Percentiles rank a stretch among this genome's conserved stretches.
phyloP scores from a whole-genome alignment of 2,329 filamentous ascomycete genomes.

The Penicillium sp. region DNA sequence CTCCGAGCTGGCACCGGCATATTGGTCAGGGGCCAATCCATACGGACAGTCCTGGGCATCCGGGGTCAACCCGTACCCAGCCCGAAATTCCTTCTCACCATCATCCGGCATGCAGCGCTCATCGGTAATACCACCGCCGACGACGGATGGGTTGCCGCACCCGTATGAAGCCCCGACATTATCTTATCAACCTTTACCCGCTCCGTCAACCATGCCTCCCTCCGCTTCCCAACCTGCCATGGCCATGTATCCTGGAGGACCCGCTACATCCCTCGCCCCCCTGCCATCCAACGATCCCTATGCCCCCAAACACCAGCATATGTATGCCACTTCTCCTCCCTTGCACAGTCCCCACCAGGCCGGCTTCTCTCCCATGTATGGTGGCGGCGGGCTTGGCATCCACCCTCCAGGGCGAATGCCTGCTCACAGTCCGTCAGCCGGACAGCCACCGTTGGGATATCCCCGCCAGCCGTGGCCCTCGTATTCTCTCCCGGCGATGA shows the following conservation, averaged over 20 bases:
- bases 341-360: slow-evolving; percentile 45
- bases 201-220: slow-evolving; percentile 39
- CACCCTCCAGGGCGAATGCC: slow-evolving; percentile 46
- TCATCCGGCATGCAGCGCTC: slow-evolving; percentile 49
- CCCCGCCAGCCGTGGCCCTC: slow-evolving; percentile 41
- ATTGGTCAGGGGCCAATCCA: slow-evolving; percentile 54
- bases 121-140: slow-evolving; percentile 50
- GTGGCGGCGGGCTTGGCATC: slow-evolving; percentile 35
- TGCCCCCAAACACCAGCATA: slow-evolving; percentile 45
- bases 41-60: slow-evolving; percentile 45
- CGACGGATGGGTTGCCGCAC: slow-evolving; percentile 56
- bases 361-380: slow-evolving; percentile 34
- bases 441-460: slow-evolving; percentile 28
- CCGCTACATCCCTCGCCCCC: slow-evolving; percentile 43
- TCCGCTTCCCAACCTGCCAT: slow-evolving; percentile 38
- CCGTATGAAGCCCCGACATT: slow-evolving; percentile 58
- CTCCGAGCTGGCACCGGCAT: slow-evolving; percentile 42
- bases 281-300: slow-evolving; percentile 52
- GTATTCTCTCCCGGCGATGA: slow-evolving; percentile 55
- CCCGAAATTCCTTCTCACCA: slow-evolving; percentile 50
- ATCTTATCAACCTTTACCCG: slow-evolving; percentile 50
- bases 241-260: slow-evolving; percentile 25
- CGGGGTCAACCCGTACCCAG: slow-evolving; percentile 34
- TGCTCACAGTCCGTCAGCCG: slow-evolving; percentile 43
- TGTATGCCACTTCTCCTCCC: slow-evolving; percentile 33